Evolutionary conservation across 345 rosid species (phyloP).

Genomic region (Eucalyptus victrix): DNA sequence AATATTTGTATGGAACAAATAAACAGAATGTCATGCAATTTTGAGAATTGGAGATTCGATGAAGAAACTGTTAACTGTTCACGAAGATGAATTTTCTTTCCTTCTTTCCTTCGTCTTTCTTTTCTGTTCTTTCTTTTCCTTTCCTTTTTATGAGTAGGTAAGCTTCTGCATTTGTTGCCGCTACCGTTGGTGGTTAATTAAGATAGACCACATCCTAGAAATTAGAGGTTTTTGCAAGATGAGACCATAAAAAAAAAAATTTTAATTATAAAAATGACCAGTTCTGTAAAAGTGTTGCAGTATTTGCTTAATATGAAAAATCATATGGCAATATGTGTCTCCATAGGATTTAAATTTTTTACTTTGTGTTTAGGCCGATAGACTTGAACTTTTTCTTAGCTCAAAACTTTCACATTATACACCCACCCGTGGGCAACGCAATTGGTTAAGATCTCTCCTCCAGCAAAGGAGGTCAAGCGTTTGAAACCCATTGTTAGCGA

Average conservation of each 20-base stretch:
- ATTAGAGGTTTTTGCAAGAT: background rate
- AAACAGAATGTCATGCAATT: background rate
- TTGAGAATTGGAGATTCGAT: background rate
- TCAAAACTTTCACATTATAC: background rate
- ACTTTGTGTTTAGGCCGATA: background rate
- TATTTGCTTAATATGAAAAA: background rate
- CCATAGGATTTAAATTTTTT: background rate
- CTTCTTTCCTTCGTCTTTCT: background rate
- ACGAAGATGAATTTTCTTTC: background rate
- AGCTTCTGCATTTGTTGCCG: background rate
- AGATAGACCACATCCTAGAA: background rate
- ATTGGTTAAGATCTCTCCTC: no score
- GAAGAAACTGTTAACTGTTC: background rate
- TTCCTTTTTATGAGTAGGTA: background rate
- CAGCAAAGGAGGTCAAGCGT: no score
- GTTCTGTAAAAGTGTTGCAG: background rate
- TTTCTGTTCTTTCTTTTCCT: background rate
- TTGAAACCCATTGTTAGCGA: no score
- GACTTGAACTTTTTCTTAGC: background rate
- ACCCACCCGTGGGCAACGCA: no score
- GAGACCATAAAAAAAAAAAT: no score
- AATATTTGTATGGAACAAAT: background rate
- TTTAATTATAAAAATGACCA: background rate
- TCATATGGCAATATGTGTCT: background rate
- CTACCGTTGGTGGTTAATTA: background rate